phyloP scores from a whole-genome alignment of 2,329 filamentous ascomycete species.

The Mollisiaceae sp. region DNA sequence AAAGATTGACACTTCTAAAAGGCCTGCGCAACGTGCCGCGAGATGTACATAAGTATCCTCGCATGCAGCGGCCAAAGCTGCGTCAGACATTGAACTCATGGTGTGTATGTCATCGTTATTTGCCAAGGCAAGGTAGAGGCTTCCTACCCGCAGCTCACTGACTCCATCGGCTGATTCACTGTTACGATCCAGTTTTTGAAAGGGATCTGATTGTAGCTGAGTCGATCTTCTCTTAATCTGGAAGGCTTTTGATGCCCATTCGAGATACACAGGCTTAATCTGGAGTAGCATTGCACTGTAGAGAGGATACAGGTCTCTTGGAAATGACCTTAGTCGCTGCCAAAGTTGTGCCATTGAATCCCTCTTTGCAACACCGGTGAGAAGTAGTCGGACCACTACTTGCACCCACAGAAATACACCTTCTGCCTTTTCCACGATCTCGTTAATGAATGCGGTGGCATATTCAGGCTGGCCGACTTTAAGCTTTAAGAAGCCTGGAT shows the following conservation, averaged over 20 bases:
- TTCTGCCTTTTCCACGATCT: constrained; percentile 1
- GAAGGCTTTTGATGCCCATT: neutral
- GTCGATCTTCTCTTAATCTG: neutral
- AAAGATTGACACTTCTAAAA: neutral
- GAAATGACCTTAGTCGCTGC: neutral
- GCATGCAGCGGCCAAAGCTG: neutral
- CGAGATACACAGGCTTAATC: neutral
- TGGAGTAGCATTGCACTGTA: neutral
- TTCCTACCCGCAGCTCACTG: neutral
- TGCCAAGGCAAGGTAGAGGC: neutral
- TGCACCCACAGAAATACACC: constrained; percentile 5
- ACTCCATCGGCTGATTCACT: neutral
- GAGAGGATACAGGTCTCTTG: neutral
- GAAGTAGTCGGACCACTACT: neutral
- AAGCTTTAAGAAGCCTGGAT: neutral
- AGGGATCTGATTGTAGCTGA: neutral
- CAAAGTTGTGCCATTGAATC: neutral
- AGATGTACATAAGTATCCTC: neutral
- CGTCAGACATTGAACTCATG: neutral
- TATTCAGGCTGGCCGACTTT: neutral
- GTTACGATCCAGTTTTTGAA: neutral
- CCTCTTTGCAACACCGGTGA: neutral
- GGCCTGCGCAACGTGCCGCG: neutral
- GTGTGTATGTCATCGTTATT: neutral
- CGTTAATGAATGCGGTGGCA: neutral